These are phyloP conservation scores for Wickerhamiella shivajii DNA, from an alignment of 805 yeast species.

Conservation along the genomic window DNA sequence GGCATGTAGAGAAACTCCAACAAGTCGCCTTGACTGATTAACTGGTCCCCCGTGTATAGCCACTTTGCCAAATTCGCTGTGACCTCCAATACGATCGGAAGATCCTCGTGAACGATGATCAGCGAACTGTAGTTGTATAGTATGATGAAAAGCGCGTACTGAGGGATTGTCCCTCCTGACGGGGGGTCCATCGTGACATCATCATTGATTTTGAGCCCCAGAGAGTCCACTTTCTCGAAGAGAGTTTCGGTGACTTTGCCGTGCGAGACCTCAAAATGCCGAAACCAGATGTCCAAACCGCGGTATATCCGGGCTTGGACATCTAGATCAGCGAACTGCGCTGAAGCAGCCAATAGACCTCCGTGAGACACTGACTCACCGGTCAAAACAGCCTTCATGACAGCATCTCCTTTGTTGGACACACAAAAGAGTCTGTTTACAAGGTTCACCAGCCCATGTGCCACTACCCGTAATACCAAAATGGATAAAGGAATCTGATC, in stretches of 20 bases:
- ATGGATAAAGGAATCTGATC: constrained; percentile 10
- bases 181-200: constrained; percentile 12
- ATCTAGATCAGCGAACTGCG: constrained; percentile 15
- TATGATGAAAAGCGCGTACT: constrained; percentile 18
- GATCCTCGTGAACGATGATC: constrained; percentile 21
- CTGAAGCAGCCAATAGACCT: constrained; percentile 7
- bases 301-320: constrained; percentile 21
- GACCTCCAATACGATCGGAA: constrained; percentile 20
- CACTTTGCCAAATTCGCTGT: constrained; percentile 18
- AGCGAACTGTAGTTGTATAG: constrained; percentile 21
- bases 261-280: constrained; percentile 17
- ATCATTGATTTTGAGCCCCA: constrained; percentile 14
- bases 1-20: constrained; percentile 20
- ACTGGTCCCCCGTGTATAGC: constrained; percentile 9
- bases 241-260: constrained; percentile 20
- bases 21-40: constrained; percentile 9
- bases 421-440: constrained; percentile 16
- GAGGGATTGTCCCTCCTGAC: constrained; percentile 14
- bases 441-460: constrained; percentile 21
- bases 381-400: constrained; percentile 13
- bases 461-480: constrained; percentile 16
- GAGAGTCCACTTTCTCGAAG: constrained; percentile 13
- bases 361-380: constrained; percentile 8
- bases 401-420: constrained; percentile 13
- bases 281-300: constrained; percentile 23